Base-by-base conservation (phyloP, 2,329 filamentous ascomycete genomes). In the Ophiostoma piceae region DNA sequence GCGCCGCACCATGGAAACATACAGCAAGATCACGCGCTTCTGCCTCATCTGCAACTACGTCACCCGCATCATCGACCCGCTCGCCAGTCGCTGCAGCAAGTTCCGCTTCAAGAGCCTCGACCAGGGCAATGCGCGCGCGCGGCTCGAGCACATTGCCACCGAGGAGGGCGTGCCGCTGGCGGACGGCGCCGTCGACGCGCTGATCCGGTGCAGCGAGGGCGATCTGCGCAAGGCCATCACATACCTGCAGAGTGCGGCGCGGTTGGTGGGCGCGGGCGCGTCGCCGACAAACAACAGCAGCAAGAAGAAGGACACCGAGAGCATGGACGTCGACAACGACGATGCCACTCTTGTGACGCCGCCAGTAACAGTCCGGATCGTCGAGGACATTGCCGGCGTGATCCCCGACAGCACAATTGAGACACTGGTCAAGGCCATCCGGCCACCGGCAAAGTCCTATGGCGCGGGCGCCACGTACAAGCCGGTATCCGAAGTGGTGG, bases 11-110 rank as follows among this genome's bases (percentile, higher is more conserved):
- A 99, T 99, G 95, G 95, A 99, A 82, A 96, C 93, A 65, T 98
- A 98, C 80, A 92, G 88, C 79, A 94, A 93, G 76, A 97, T 98
- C 80, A 99, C 95, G 1, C 87, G 95, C 16, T 99, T 99, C 80
- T 98, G 95, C 77, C 84, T 99, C 60, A 94, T 98, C 71, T 99
- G 96, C 82, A 99, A 99, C 81, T 99, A 99, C 76, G 95, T 99
- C 65, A 98, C 95, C 3, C 85, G 95, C 71, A 99, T 99, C 77
- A 99, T 99, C 76, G 95, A 99, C 77, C 96, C 95, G 7, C 82
- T 99, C 29, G 95, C 95, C 1, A 93, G 89, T 78, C 87, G 95
- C 75, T 99, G 95, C 82, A 93, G 89, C 80, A 99, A 99, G 80
- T 99, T 99, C 78, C 86, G 95, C 41, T 99, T 99, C 86, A 99